Percentiles rank a stretch among this genome's conserved stretches.
Evolutionary conservation across 208 protist species (phyloP).

Genomic region (Leishmania braziliensis): DNA sequence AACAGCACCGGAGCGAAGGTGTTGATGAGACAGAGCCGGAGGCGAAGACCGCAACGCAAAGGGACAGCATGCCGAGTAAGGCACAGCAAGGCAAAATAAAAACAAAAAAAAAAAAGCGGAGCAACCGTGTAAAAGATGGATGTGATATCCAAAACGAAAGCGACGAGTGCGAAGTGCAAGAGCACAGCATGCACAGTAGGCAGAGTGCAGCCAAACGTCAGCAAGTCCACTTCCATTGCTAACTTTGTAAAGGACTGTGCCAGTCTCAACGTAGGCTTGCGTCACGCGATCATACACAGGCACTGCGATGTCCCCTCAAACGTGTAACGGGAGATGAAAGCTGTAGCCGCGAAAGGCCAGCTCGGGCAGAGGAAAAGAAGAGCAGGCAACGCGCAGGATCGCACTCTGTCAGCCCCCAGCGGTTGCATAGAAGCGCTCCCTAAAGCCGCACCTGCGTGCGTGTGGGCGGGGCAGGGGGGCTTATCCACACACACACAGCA

Average conservation of each 20-base stretch:
- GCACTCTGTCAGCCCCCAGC: neutral
- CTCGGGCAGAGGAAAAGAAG: neutral
- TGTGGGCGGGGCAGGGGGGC: neutral
- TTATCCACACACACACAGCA: no score
- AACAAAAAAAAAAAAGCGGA: no score
- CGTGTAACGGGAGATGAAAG: neutral
- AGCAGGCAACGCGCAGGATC: neutral
- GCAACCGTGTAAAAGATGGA: no score
- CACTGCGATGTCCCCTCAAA: neutral
- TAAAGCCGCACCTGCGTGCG: neutral
- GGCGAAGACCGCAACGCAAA: no score
- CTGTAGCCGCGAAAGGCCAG: neutral
- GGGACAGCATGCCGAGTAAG: no score
- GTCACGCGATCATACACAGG: neutral
- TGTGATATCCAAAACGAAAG: no score
- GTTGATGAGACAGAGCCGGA: no score
- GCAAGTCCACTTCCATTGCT: neutral
- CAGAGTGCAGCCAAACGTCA: neutral
- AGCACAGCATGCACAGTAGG: neutral
- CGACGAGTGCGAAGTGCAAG: no score
- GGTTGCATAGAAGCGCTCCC: neutral
- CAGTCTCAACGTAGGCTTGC: neutral
- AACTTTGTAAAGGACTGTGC: neutral
- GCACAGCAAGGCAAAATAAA: no score
- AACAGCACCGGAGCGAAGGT: no score